Conservation (phyloP, 352 stramenopile genomes). For the Phytophthora parvispora region DNA sequence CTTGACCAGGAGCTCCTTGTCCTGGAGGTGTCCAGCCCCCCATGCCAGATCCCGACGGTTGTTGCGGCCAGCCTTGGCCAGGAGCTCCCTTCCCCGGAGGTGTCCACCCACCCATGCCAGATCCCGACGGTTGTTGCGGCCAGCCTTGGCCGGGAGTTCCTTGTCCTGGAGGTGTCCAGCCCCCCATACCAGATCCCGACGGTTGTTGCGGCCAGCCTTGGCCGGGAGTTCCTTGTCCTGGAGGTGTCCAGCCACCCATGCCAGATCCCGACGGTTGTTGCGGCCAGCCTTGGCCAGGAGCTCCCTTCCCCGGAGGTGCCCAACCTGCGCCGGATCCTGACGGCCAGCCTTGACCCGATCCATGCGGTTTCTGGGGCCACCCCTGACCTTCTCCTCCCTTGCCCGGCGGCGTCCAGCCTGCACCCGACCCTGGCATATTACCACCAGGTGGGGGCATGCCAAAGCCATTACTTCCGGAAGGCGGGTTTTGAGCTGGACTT, state of each 20-base stretch:
- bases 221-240: background rate
- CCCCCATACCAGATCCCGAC: background rate
- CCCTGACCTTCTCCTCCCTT: background rate
- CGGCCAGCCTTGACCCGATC: slow-evolving; percentile 3
- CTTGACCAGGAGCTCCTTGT: background rate
- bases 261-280: background rate
- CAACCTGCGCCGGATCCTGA: background rate
- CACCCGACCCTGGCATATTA: no score
- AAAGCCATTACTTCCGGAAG: slow-evolving; percentile 16
- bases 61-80: background rate
- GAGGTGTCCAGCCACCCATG: background rate
- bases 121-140: background rate
- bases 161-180: background rate
- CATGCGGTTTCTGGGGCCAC: background rate
- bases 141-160: background rate
- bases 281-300: background rate
- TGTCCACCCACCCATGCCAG: no score
- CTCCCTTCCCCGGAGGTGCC: background rate
- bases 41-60: background rate
- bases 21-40: background rate
- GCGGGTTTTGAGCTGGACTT: background rate
- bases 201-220: background rate
- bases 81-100: background rate
- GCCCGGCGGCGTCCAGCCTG: background rate
- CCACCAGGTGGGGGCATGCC: no score